phyloP scores from a whole-genome alignment of 495 filamentous ascomycete species.

The Clavariopsis aquatica region DNA sequence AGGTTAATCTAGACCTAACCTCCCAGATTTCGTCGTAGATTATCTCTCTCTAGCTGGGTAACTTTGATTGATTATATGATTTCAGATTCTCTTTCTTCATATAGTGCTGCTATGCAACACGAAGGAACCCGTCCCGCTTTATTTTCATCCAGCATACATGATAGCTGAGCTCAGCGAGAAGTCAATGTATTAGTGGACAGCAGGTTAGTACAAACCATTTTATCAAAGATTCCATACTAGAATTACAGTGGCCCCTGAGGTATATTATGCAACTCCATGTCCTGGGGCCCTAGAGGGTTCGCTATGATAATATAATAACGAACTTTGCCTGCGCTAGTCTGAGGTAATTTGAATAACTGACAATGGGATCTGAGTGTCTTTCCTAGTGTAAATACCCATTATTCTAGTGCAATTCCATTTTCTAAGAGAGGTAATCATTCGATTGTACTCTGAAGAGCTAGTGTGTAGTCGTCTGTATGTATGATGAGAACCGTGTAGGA shows the following conservation, averaged over 20 bases:
- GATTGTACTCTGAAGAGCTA: no score
- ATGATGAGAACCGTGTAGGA: no score
- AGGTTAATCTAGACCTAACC: not conserved
- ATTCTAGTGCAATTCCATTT: no score
- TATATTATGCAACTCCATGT: not conserved
- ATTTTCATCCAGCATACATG: not conserved
- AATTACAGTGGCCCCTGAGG: not conserved
- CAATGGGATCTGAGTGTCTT: no score
- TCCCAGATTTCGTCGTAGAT: not conserved
- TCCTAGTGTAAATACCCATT: no score
- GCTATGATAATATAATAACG: no score
- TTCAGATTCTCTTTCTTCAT: not conserved
- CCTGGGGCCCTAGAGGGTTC: no score
- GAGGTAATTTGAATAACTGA: no score
- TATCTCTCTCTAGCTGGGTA: no score
- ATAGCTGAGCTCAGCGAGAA: not conserved
- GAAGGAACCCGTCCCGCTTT: not conserved
- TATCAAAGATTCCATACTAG: not conserved
- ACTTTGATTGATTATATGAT: not conserved
- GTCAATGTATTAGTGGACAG: not conserved
- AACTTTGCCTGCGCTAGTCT: no score
- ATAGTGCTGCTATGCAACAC: not conserved
- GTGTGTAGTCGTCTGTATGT: no score
- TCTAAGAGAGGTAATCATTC: no score
- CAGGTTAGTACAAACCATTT: not conserved